Conservation (phyloP, 108 stramenopile genomes). For the Seminavis robusta region DNA sequence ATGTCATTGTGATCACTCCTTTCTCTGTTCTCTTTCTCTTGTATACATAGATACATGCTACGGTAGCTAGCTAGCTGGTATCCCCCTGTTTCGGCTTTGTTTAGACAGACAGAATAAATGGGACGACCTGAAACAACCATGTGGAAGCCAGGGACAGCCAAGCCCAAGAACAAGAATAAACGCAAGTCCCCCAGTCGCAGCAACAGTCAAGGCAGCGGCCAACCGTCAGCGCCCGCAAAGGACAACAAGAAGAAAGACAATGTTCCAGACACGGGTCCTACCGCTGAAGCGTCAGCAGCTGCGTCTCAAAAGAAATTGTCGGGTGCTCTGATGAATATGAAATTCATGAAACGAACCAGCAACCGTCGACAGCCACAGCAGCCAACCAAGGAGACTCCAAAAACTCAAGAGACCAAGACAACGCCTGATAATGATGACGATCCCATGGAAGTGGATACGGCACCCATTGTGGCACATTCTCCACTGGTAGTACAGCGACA, state of each 20-base stretch:
- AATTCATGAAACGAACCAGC: slow-evolving; percentile 81
- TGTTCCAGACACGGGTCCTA: too few species aligned
- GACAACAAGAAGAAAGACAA: too few species aligned
- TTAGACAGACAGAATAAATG: background rate
- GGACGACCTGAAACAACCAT: slow-evolving; percentile 30
- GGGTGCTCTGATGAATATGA: slow-evolving; percentile 76
- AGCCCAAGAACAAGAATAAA: too few species aligned
- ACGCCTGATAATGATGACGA: background rate
- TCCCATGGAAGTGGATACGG: background rate
- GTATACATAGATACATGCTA: too few species aligned
- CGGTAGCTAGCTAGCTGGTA: too few species aligned
- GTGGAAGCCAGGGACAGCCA: slow-evolving; percentile 72
- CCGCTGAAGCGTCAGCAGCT: slow-evolving; percentile 1
- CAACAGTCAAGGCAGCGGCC: too few species aligned
- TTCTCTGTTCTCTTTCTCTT: too few species aligned
- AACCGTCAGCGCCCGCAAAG: too few species aligned
- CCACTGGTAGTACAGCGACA: slow-evolving; percentile 9
- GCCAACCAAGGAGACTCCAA: slow-evolving; percentile 12
- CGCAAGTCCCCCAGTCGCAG: too few species aligned
- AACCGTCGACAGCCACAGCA: too few species aligned
- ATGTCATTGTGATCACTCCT: too few species aligned
- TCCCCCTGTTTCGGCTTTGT: too few species aligned
- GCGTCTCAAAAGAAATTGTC: slow-evolving; percentile 48
- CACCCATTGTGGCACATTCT: slow-evolving; percentile 2
- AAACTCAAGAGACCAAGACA: slow-evolving; percentile 15